Conservation (phyloP, 139 green algal genomes). For the Eudorina sp. region DNA sequence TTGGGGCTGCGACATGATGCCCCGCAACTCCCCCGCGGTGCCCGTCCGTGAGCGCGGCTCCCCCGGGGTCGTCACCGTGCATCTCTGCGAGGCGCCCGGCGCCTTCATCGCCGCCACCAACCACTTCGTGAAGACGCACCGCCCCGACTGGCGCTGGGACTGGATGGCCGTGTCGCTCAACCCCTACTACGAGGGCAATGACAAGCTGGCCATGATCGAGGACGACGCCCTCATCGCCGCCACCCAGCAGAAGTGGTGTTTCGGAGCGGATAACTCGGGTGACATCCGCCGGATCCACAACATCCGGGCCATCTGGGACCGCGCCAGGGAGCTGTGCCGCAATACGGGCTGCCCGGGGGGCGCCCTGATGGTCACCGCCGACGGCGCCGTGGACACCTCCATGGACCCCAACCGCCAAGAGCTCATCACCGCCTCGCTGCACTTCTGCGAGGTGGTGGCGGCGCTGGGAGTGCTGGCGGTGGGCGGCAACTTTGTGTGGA, state of each 20-base stretch:
- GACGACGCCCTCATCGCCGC: slow-evolving; percentile 69
- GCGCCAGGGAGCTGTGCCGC: not conserved
- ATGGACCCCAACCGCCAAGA: slow-evolving; percentile 55
- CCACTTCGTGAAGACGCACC: slow-evolving; percentile 63
- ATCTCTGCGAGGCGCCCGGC: slow-evolving; percentile 67
- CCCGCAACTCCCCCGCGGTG: not conserved
- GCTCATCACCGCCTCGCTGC: slow-evolving; percentile 54
- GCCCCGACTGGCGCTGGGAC: slow-evolving; percentile 59
- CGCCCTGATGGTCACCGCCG: slow-evolving; percentile 62
- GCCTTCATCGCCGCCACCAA: slow-evolving; percentile 70
- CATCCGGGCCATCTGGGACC: slow-evolving; percentile 55
- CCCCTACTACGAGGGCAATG: slow-evolving; percentile 69
- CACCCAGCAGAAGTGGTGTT: slow-evolving; percentile 64
- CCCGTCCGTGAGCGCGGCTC: not conserved
- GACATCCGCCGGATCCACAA: slow-evolving; percentile 54
- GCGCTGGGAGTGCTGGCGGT: slow-evolving; percentile 61
- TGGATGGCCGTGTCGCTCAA: slow-evolving; percentile 68
- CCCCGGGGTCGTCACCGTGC: slow-evolving; percentile 51
- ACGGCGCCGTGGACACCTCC: slow-evolving; percentile 60
- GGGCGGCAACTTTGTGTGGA: slow-evolving; percentile 65
- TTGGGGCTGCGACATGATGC: slow-evolving; percentile 49
- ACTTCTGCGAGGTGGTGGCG: slow-evolving; percentile 65
- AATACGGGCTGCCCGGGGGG: slow-evolving; percentile 1
- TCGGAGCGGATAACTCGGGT: slow-evolving; percentile 50
- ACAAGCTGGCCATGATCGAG: slow-evolving; percentile 66